A percentile compares a stretch with the other conserved stretches of the same genome.
Evolutionary conservation across 1,284 basidiomycete genomes (phyloP).

Genomic region (Rhodotorula sp.): DNA sequence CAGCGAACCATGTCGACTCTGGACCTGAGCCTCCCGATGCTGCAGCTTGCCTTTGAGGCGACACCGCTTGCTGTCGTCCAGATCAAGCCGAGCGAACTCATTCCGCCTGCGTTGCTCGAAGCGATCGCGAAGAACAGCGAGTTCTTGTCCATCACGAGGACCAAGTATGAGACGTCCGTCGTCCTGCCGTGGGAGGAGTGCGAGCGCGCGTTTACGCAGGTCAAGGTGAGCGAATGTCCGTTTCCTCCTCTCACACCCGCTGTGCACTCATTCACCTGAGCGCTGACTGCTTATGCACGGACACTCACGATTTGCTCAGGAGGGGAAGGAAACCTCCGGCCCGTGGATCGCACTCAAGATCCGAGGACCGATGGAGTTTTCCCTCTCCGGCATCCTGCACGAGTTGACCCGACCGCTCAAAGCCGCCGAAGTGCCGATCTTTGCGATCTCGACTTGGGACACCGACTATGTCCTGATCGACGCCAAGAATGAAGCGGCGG

Average conservation of each 20-base stretch:
- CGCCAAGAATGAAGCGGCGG: slow-evolving; percentile 19
- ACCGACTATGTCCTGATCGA: slow-evolving; percentile 43
- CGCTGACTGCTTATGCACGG: too few relatives aligned
- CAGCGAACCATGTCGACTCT: slow-evolving; percentile 9
- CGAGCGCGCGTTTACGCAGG: neutral
- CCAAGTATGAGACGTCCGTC: slow-evolving; percentile 20
- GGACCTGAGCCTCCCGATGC: slow-evolving; percentile 22
- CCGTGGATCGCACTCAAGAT: slow-evolving; percentile 20
- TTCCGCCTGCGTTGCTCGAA: neutral
- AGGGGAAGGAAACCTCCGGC: neutral
- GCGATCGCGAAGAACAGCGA: slow-evolving; percentile 1
- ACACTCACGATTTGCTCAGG: too few relatives aligned
- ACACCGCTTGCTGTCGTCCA: slow-evolving; percentile 18
- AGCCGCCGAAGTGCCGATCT: slow-evolving; percentile 36
- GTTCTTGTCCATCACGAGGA: slow-evolving; percentile 23
- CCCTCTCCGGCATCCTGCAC: slow-evolving; percentile 38
- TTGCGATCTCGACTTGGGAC: slow-evolving; percentile 41
- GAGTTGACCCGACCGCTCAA: slow-evolving; percentile 34
- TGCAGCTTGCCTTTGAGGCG: slow-evolving; percentile 23
- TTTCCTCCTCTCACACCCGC: too few relatives aligned
- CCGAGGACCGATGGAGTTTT: slow-evolving; percentile 40
- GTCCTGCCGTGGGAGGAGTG: slow-evolving; percentile 6
- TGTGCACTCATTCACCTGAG: too few relatives aligned
- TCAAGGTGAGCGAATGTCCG: neutral
- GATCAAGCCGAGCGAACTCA: neutral